Evolutionary conservation across 352 stramenopile genomes (phyloP).

Genomic region (Phytophthora colocasiae): DNA sequence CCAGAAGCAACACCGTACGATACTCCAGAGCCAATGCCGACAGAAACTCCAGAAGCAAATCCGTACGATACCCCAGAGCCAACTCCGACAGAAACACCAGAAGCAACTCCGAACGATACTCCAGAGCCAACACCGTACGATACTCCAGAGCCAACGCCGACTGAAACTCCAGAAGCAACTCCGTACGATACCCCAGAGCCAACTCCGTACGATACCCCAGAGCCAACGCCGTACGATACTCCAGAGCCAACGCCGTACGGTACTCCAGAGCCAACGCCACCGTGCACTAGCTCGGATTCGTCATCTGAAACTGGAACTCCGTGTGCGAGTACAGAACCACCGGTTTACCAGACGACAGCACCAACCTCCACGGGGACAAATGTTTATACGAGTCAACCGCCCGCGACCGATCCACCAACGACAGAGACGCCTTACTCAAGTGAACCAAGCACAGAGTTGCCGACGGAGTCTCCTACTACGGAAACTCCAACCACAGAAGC

Average conservation of each 20-base stretch:
- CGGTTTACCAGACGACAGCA: slow-evolving; percentile 7
- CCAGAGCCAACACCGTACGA: not conserved
- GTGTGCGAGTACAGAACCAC: not conserved
- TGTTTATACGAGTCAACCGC: slow-evolving; percentile 5
- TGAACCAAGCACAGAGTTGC: not conserved
- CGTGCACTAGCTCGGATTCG: not conserved
- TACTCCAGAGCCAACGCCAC: not conserved
- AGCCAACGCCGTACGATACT: slow-evolving; percentile 6
- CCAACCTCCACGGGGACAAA: slow-evolving; percentile 13
- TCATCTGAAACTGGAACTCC: slow-evolving; percentile 3
- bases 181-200: too few relatives aligned
- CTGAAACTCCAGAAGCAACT: not conserved
- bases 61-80: not conserved
- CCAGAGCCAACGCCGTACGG: too few relatives aligned
- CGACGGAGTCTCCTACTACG: not conserved
- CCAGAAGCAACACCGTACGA: not conserved
- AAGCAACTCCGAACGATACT: not conserved
- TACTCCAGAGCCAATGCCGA: too few relatives aligned
- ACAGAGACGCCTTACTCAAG: slow-evolving; percentile 2
- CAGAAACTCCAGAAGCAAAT: too few relatives aligned
- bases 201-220: too few relatives aligned
- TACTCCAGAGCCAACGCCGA: not conserved
- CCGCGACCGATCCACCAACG: slow-evolving; percentile 1
- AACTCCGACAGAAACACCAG: slow-evolving; percentile 10
- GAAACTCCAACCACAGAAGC: slow-evolving; percentile 2